Conservation (phyloP, 1,284 basidiomycete species). For the Rhodotorula sp. region DNA sequence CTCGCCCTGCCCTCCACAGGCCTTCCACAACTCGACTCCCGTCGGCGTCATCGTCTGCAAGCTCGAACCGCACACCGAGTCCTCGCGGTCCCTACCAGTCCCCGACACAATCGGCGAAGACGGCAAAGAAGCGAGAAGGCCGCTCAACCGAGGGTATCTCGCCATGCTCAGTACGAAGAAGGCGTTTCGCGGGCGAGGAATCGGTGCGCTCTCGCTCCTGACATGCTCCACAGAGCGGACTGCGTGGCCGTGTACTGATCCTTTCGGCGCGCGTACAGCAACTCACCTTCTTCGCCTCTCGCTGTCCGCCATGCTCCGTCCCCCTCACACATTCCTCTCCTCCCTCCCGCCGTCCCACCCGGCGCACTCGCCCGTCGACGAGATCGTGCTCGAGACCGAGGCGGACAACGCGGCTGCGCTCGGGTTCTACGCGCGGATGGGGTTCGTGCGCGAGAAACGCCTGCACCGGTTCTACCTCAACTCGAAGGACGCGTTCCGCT, state of each 20-base stretch:
- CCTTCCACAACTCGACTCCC: conserved; percentile 54
- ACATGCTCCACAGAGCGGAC: too few species aligned
- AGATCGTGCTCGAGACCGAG: conserved; percentile 90
- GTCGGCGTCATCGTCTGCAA: conserved; percentile 94
- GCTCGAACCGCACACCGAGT: conserved; percentile 73
- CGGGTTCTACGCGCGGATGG: conserved; percentile 83
- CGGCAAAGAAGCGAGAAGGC: conserved; percentile 51
- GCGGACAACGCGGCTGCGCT: conserved; percentile 86
- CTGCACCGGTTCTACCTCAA: conserved; percentile 95
- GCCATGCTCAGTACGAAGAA: conserved; percentile 92
- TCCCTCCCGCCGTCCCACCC: conserved; percentile 4
- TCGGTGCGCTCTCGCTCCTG: conserved; percentile 64
- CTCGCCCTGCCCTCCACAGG: background rate
- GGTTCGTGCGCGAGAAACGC: conserved; percentile 94
- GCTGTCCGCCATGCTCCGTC: conserved; percentile 63
- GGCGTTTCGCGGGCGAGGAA: conserved; percentile 78
- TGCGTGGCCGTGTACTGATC: background rate
- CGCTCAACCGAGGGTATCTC: conserved; percentile 86
- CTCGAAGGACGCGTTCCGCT: conserved; percentile 51
- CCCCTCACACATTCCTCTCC: conserved; percentile 59
- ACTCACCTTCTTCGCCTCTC: conserved; percentile 74
- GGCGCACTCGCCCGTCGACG: conserved; percentile 19
- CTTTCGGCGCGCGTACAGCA: conserved; percentile 55
- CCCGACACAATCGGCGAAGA: background rate
- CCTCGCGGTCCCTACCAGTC: background rate